Evolutionary conservation across 306 rosid species (phyloP).

Genomic region (Neltuma alba): DNA sequence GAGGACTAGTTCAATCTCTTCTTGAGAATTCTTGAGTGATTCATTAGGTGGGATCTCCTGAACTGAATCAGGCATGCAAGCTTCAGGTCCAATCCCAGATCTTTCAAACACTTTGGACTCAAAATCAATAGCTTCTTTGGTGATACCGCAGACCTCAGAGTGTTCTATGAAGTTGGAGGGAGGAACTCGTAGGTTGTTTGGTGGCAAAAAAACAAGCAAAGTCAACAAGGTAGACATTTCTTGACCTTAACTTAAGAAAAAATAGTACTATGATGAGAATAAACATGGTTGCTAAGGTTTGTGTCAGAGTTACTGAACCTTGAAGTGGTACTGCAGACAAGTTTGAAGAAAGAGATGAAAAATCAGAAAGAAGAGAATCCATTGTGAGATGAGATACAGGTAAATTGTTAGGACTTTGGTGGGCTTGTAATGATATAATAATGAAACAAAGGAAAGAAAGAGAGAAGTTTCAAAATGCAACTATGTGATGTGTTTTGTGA

Average conservation of each 20-base stretch:
- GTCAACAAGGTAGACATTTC: slow-evolving; percentile 60
- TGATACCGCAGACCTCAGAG: background rate
- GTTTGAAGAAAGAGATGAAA: slow-evolving; percentile 19
- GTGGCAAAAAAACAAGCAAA: slow-evolving; percentile 63
- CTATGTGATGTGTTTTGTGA: background rate
- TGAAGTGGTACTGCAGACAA: slow-evolving; percentile 5
- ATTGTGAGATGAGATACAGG: slow-evolving; percentile 32
- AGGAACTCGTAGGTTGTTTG: slow-evolving; percentile 45
- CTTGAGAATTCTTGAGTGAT: slow-evolving; percentile 26
- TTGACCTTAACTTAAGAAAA: slow-evolving; percentile 40
- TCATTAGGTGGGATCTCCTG: slow-evolving; percentile 50
- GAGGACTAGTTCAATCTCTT: slow-evolving; percentile 59
- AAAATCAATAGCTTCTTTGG: slow-evolving; percentile 43
- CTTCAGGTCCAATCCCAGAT: slow-evolving; percentile 66
- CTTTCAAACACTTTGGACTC: slow-evolving; percentile 50
- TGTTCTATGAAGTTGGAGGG: slow-evolving; percentile 52
- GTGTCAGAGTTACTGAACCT: slow-evolving; percentile 35
- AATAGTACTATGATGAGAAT: slow-evolving; percentile 26
- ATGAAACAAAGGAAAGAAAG: slow-evolving; percentile 4
- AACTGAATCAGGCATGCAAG: slow-evolving; percentile 59
- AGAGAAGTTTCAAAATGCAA: slow-evolving; percentile 31
- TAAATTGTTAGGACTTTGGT: slow-evolving; percentile 18
- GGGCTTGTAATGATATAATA: slow-evolving; percentile 14
- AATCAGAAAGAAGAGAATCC: slow-evolving; percentile 35
- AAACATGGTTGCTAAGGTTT: slow-evolving; percentile 41